A percentile compares a stretch with the other conserved stretches of the same genome.
Conservation (phyloP, 345 rosid species). For the Eucalyptus curtisii region DNA sequence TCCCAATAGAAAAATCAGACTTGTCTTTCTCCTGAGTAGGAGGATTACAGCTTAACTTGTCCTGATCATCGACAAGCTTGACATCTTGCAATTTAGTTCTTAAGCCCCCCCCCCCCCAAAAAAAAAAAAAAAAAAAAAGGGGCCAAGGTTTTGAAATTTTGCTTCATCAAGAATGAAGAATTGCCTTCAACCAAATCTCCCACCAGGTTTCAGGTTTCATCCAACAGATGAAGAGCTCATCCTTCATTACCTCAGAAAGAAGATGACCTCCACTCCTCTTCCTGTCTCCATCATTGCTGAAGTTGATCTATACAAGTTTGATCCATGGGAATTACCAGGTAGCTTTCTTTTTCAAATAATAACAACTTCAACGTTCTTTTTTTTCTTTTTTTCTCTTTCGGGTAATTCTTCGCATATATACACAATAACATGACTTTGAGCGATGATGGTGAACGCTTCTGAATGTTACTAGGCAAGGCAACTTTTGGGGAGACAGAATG, state of each 20-base stretch:
- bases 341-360: not conserved
- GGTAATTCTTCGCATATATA: not conserved
- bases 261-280: constrained; percentile 40
- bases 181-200: not conserved
- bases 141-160: not conserved
- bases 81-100: not conserved
- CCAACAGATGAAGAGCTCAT: constrained; percentile 37
- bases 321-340: constrained; percentile 94
- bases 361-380: not conserved
- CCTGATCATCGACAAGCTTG: not conserved
- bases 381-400: not conserved
- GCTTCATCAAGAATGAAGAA: not conserved
- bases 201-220: not conserved
- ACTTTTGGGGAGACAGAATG: constrained; percentile 83
- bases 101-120: not conserved
- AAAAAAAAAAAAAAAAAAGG: not conserved
- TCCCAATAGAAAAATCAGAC: not conserved
- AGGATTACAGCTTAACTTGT: not conserved
- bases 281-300: constrained; percentile 75
- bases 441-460: not conserved
- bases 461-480: constrained; percentile 28
- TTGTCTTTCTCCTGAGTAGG: not conserved
- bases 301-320: constrained; percentile 77
- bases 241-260: constrained; percentile 65
- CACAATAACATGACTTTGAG: not conserved